Evolutionary conservation across 2,329 filamentous ascomycete genomes (phyloP).

Genomic region (Knufia fluminis): DNA sequence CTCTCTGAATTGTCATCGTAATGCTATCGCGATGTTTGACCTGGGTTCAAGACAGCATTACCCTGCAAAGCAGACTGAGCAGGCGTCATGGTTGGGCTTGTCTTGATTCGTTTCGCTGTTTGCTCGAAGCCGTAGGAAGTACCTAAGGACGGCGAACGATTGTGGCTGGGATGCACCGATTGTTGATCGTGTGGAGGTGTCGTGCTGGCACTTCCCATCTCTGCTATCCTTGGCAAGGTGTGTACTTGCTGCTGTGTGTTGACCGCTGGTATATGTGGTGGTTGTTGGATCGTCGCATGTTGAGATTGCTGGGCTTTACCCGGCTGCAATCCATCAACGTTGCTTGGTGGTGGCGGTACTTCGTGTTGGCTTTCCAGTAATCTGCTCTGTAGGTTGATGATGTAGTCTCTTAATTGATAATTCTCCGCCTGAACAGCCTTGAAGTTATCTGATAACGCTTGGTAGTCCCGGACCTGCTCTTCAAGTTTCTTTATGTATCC

Average conservation of each 20-base stretch:
- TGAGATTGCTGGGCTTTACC: conserved; percentile 17
- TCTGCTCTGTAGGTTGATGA: conserved; percentile 78
- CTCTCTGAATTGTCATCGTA: not conserved
- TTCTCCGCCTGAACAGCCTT: conserved; percentile 83
- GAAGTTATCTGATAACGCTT: conserved; percentile 64
- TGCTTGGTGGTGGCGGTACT: conserved; percentile 46
- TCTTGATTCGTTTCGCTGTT: conserved; percentile 5
- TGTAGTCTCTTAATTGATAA: conserved; percentile 82
- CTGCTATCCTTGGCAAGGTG: conserved; percentile 8
- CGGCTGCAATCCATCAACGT: conserved; percentile 22
- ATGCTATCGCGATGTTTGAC: conserved; percentile 3
- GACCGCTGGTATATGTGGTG: not conserved
- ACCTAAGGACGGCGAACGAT: not conserved
- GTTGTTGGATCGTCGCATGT: conserved; percentile 9
- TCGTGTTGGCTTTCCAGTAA: conserved; percentile 77
- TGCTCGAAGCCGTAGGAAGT: conserved; percentile 3
- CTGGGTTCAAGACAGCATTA: conserved; percentile 4
- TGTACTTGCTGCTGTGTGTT: conserved; percentile 14
- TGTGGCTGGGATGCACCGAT: not conserved
- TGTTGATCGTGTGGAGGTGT: conserved; percentile 3
- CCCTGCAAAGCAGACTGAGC: conserved; percentile 7
- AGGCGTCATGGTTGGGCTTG: conserved; percentile 5
- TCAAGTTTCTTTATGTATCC: conserved; percentile 97
- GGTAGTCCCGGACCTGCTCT: conserved; percentile 77
- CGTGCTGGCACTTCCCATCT: conserved; percentile 5